Conservation (phyloP, 305 asterid genomes). For the Stenogyne calaminthoides region DNA sequence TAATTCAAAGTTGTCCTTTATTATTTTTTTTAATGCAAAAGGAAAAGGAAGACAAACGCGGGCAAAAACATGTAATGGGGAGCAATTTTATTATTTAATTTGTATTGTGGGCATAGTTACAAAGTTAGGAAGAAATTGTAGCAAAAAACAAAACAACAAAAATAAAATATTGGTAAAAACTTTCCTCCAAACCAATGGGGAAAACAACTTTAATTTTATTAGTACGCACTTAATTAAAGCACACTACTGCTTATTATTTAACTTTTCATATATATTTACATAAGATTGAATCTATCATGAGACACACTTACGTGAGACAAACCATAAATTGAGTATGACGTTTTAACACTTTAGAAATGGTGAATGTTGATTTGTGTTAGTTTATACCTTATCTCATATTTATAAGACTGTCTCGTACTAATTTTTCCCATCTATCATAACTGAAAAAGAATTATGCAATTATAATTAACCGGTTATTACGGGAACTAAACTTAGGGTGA, state of each 20-base stretch:
- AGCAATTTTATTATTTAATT: not conserved
- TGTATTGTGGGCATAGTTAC: constrained; percentile 7
- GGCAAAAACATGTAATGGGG: not conserved
- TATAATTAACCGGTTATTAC: not conserved
- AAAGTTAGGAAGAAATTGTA: not conserved
- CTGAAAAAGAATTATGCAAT: too few relatives aligned
- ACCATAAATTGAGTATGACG: too few relatives aligned
- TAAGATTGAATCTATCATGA: too few relatives aligned
- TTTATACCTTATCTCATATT: too few relatives aligned
- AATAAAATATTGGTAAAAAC: not conserved
- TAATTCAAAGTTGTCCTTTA: not conserved
- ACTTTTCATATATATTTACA: not conserved
- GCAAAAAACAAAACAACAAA: not conserved
- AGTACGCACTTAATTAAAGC: not conserved
- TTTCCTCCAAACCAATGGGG: constrained; percentile 2
- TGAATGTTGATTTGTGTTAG: too few relatives aligned
- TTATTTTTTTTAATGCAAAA: not conserved
- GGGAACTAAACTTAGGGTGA: too few relatives aligned
- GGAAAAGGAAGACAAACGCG: not conserved
- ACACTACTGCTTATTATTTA: not conserved
- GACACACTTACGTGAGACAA: too few relatives aligned
- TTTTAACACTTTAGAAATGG: too few relatives aligned
- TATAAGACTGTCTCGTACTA: too few relatives aligned
- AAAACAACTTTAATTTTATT: not conserved
- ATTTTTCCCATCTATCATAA: too few relatives aligned